Base-by-base conservation (phyloP, 495 filamentous ascomycete genomes). In the Trichoderma reesei region DNA sequence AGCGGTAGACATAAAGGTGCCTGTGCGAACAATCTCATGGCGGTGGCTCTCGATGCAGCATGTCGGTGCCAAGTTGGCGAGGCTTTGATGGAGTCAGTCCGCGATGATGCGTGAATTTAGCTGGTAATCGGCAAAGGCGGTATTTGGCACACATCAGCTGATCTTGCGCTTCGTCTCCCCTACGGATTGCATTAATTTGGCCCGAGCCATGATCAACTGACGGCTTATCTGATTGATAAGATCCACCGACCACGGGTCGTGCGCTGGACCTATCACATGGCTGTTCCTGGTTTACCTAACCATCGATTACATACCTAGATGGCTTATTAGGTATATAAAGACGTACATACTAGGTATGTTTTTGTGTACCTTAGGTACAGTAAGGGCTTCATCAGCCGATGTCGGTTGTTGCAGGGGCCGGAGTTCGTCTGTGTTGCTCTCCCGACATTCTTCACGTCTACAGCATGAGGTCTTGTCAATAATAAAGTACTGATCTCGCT, bases 171-270 rank as follows among this genome's bases (percentile, higher is more conserved):
- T 26, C 26, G 26, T 26, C 26, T 26, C 26, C 44, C 44, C 44
- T 48, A 18, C 44, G 44, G 44, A 48, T 8, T 5, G n/a, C 11
- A 48, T 18, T 48, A 48, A 26, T 48, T n/a, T 9, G 51, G 26
- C 14, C 51, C 26, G 51, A 31, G 20, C 51, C 51, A 56, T 56
- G 51, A 56, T 56, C 42, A 56, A 33, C 18, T 31, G 31, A 56
- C 16, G 33, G 20, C 51, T 56, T 56, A 56, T 56, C 51, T 56
- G 51, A 56, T 56, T 56, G 51, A 56, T 56, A 56, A 56, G 51
- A 56, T 56, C 51, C 51, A 56, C 51, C 26, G 51, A 56, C 51
- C 33, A 16, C 51, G 11, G 44, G 18, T 26, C 5, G 14, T 18
- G 18, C n/a, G 44, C 11, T 56, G 26, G 26, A 33, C 51, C 8